A percentile compares a stretch with the other conserved stretches of the same genome.
Conservation (phyloP, 495 filamentous ascomycete genomes). For the Lentithecium fluviatile region DNA sequence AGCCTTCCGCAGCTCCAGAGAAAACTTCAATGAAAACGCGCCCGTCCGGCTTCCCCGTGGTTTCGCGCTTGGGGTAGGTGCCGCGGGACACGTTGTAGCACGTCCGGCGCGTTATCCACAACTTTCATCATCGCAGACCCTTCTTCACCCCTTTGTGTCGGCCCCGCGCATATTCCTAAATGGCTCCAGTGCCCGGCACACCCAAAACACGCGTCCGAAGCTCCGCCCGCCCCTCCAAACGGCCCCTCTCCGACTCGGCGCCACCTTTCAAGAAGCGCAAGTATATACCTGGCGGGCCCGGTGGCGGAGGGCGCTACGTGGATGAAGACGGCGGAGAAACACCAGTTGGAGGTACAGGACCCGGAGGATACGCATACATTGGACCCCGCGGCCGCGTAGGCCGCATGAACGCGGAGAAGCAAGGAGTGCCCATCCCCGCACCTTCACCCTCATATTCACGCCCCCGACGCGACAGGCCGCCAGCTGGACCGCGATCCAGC, state of each 20-base stretch:
- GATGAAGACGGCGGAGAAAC: constrained; percentile 42
- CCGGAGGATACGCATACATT: constrained; percentile 48
- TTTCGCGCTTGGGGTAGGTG: background rate
- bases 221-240: constrained; percentile 16
- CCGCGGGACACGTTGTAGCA: constrained; percentile 7
- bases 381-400: constrained; percentile 48
- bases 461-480: constrained; percentile 52
- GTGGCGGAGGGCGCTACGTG: constrained; percentile 45
- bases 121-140: background rate
- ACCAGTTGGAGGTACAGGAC: constrained; percentile 50
- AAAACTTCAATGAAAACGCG: too few species aligned
- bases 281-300: constrained; percentile 46
- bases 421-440: constrained; percentile 48
- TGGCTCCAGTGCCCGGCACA: constrained; percentile 32
- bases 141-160: constrained; percentile 11
- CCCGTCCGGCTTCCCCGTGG: too few species aligned
- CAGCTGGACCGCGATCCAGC: constrained; percentile 58
- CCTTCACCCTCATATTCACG: constrained; percentile 53
- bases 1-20: background rate
- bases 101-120: constrained; percentile 19
- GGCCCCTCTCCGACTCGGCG: constrained; percentile 27
- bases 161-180: constrained; percentile 2
- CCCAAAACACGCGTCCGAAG: constrained; percentile 28
- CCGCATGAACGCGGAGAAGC: constrained; percentile 44
- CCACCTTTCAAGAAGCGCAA: constrained; percentile 39